Conservation (phyloP, 768 basidiomycete species). For the Crucibulum laeve region DNA sequence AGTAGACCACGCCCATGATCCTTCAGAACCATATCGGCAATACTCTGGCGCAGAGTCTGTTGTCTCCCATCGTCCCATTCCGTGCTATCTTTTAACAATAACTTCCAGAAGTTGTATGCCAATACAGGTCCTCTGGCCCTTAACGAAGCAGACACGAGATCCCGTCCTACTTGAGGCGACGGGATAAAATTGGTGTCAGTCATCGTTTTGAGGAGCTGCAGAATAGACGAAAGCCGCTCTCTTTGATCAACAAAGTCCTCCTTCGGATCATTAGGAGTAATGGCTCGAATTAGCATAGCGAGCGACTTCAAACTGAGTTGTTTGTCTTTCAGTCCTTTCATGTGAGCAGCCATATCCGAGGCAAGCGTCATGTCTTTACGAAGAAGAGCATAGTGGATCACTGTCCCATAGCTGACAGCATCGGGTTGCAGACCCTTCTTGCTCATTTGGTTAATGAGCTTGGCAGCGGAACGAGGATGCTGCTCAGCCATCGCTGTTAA, state of each 20-base stretch:
- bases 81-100: constrained; percentile 37
- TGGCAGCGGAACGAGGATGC: constrained; percentile 40
- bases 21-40: constrained; percentile 27
- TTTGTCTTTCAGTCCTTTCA: constrained; percentile 27
- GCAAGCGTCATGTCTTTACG: constrained; percentile 42
- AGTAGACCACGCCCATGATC: constrained; percentile 13
- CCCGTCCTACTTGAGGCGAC: constrained; percentile 45
- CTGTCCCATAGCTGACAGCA: constrained; percentile 53
- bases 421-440: constrained; percentile 45
- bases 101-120: constrained; percentile 60
- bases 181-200: constrained; percentile 27
- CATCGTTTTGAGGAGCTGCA: constrained; percentile 37
- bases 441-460: constrained; percentile 48
- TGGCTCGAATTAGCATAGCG: constrained; percentile 40
- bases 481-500: constrained; percentile 49
- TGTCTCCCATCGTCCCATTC: constrained; percentile 49
- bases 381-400: constrained; percentile 52
- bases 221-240: constrained; percentile 32
- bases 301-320: constrained; percentile 45
- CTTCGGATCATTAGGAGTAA: constrained; percentile 20
- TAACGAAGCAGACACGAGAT: constrained; percentile 48
- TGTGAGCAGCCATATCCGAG: constrained; percentile 32
- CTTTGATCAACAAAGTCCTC: constrained; percentile 18
- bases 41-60: constrained; percentile 31
- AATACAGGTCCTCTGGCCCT: constrained; percentile 40